Evolutionary conservation across 345 rosid genomes (phyloP).

Genomic region (Sapria himalayana): DNA sequence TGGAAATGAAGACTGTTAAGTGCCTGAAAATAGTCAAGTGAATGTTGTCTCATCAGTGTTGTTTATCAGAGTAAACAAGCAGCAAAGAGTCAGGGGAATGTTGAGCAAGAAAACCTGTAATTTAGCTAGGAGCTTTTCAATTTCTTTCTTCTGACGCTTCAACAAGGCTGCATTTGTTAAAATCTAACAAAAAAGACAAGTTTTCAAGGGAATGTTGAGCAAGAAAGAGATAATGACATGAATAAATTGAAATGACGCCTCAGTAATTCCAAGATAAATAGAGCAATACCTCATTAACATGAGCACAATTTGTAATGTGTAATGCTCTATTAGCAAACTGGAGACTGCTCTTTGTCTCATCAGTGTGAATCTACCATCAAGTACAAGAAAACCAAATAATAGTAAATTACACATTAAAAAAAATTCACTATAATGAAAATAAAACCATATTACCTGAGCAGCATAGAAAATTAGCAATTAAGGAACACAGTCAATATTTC

Average conservation of each 20-base stretch:
- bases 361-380: constrained; percentile 61
- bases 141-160: constrained; percentile 95
- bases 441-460: too few relatives aligned
- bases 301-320: constrained; percentile 79
- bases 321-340: constrained; percentile 92
- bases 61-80: too few relatives aligned
- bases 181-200: constrained; percentile 25
- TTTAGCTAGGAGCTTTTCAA: constrained; percentile 90
- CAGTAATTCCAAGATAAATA: constrained; percentile 5
- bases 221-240: not conserved
- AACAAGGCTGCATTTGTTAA: constrained; percentile 85
- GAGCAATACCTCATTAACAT: constrained; percentile 65
- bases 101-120: constrained; percentile 39
- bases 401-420: too few relatives aligned
- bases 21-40: too few relatives aligned
- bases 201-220: not conserved
- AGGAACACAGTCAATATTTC: too few relatives aligned
- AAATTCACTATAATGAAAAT: too few relatives aligned
- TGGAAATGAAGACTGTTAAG: not conserved
- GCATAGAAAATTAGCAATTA: too few relatives aligned
- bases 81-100: too few relatives aligned
- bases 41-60: too few relatives aligned
- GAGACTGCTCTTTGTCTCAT: constrained; percentile 94
- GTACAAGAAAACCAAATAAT: constrained; percentile 6
- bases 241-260: not conserved